Evolutionary conservation across 75 land plant genomes (phyloP), one percentile per base, ranked within the genome.

Genomic region (Larix kaempferi): DNA sequence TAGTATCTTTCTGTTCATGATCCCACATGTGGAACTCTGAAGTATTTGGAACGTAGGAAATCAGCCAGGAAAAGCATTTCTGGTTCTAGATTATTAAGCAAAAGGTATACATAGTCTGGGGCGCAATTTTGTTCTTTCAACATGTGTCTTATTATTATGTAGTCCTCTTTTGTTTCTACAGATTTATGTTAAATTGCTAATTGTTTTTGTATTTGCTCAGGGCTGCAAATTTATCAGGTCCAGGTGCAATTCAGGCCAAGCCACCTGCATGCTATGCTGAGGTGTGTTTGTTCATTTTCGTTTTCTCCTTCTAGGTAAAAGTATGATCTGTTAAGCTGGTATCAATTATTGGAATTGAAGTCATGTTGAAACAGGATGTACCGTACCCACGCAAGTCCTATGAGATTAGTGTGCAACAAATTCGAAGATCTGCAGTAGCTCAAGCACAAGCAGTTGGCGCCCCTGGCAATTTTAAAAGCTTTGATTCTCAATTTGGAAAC

Each of bases 401-500:
- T 2, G 80, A 87, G 72, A 16, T 77, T 29, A 82, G 64, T 39
- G 66, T 85, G 77, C 88, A 87, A 75, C 81, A 89, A 74, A 86
- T 86, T 16, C 87, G 82, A 80, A 83, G 77, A 73, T 79, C 74
- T 77, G 91, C 89, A 55, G 71, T 89, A 23, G 72, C 63, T 21
- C 86, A 90, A 55, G 86, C 89, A 63, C 88, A 89, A 61, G 69
- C 81, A 79, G 87, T 85, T 11, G 94, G 94, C 19, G 84, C 89
- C 60, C 78, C 83, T 71, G 94, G 88, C 39, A 89, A 77, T 66
- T 92, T 65, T 59, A 87, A 75, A 75, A 84, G 83, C 27, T 87
- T 89, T 65, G 91, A 92, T 63, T 92, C 94, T 26, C 83, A 80
- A 55, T 87, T 83, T 81, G 89, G 89, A 29, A 92, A 92, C 79